phyloP scores from a whole-genome alignment of 305 asterid genomes.

The Fraxinus nigra region DNA sequence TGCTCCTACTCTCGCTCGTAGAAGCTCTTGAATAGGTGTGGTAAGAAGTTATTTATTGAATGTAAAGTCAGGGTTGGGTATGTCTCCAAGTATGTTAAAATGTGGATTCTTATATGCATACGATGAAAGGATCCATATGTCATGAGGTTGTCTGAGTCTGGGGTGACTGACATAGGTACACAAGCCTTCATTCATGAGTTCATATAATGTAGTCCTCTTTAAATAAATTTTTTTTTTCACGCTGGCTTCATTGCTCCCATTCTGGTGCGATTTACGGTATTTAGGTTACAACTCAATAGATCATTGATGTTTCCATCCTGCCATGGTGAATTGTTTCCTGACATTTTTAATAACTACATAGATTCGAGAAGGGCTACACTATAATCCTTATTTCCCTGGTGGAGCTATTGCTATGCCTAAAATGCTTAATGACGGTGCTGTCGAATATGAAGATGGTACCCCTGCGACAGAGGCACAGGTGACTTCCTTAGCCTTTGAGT shows the following conservation, averaged over 20 bases:
- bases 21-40: background rate
- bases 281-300: background rate
- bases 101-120: background rate
- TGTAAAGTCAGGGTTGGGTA: background rate
- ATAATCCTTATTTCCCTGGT: slow-evolving; percentile 87
- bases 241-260: background rate
- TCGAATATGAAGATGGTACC: slow-evolving; percentile 83
- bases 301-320: background rate
- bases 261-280: background rate
- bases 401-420: slow-evolving; percentile 94
- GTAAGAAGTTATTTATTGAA: background rate
- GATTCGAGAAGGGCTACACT: slow-evolving; percentile 77
- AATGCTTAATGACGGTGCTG: slow-evolving; percentile 87
- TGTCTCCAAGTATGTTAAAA: background rate
- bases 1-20: background rate
- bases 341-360: slow-evolving; percentile 21
- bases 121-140: background rate
- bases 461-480: slow-evolving; percentile 89
- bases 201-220: background rate
- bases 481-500: background rate
- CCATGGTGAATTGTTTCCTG: background rate
- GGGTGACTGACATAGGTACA: background rate
- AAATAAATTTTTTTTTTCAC: background rate
- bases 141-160: background rate
- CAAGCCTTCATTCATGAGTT: background rate